Percentiles rank a stretch among this genome's conserved stretches.
These are phyloP conservation scores for Candida tropicalis DNA, from an alignment of 1,139 yeast species.

Conservation along the genomic window DNA sequence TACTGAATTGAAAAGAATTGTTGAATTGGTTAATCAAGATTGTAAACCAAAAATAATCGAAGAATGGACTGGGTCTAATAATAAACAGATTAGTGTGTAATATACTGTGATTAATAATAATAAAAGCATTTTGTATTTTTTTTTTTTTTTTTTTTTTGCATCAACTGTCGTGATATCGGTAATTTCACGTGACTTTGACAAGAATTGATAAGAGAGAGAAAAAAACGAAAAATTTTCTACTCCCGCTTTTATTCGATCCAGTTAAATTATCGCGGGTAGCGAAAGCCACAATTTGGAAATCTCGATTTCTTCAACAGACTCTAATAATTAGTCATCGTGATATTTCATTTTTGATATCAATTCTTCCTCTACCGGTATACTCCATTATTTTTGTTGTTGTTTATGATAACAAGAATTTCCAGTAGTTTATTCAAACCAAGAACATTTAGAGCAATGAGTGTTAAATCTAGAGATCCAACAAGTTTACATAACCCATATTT, in stretches of 20 bases:
- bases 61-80: neutral
- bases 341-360: too few species aligned
- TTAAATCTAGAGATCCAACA: conserved; percentile 15
- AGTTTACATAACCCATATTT: conserved; percentile 64
- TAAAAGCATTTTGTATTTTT: neutral
- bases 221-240: neutral
- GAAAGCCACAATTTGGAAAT: neutral
- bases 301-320: too few species aligned
- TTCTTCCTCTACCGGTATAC: too few species aligned
- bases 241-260: too few species aligned
- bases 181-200: neutral
- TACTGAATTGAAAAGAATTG: conserved; percentile 2
- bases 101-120: neutral
- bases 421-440: neutral
- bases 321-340: too few species aligned
- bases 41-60: neutral
- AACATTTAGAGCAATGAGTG: conserved; percentile 2
- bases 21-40: conserved; percentile 7
- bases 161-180: too few species aligned
- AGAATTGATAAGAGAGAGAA: neutral
- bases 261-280: too few species aligned
- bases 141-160: too few species aligned
- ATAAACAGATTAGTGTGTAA: conserved; percentile 1
- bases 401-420: conserved; percentile 3
- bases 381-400: conserved; percentile 1